Percentiles rank a stretch among this genome's conserved stretches.
Conservation (phyloP, 805 yeast genomes). For the Blastobotrys chiropterorum region DNA sequence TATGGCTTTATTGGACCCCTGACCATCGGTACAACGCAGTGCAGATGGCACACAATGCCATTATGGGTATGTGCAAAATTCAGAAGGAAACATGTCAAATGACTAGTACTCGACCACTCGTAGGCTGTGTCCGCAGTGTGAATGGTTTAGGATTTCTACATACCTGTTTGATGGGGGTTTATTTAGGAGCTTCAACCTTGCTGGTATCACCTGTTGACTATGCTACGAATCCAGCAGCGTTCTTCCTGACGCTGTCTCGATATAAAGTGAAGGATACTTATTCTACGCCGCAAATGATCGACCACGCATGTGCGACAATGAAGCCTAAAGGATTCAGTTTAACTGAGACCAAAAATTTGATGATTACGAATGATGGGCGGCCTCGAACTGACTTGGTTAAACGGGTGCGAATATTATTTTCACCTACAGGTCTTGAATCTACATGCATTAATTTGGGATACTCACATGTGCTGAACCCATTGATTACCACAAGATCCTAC, state of each 20-base stretch:
- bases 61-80: constrained; percentile 77
- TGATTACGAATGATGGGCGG: constrained; percentile 73
- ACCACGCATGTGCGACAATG: constrained; percentile 56
- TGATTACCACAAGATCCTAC: constrained; percentile 79
- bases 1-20: constrained; percentile 66
- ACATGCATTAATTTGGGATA: constrained; percentile 73
- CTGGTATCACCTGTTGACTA: constrained; percentile 73
- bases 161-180: constrained; percentile 77
- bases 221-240: constrained; percentile 64
- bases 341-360: constrained; percentile 65
- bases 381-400: constrained; percentile 56
- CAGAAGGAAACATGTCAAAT: constrained; percentile 89
- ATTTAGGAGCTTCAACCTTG: constrained; percentile 79
- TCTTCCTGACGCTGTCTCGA: constrained; percentile 63
- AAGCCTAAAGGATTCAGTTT: constrained; percentile 59
- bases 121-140: constrained; percentile 83
- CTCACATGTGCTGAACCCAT: constrained; percentile 73
- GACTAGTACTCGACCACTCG: constrained; percentile 60
- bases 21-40: constrained; percentile 62
- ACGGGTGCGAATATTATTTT: constrained; percentile 54
- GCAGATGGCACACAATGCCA: constrained; percentile 50
- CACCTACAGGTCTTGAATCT: constrained; percentile 55
- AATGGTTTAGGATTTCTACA: constrained; percentile 85
- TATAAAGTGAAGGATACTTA: constrained; percentile 80
- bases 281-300: constrained; percentile 77